phyloP scores from a whole-genome alignment of 2,329 filamentous ascomycete genomes.

The Paramyrothecium sp. region DNA sequence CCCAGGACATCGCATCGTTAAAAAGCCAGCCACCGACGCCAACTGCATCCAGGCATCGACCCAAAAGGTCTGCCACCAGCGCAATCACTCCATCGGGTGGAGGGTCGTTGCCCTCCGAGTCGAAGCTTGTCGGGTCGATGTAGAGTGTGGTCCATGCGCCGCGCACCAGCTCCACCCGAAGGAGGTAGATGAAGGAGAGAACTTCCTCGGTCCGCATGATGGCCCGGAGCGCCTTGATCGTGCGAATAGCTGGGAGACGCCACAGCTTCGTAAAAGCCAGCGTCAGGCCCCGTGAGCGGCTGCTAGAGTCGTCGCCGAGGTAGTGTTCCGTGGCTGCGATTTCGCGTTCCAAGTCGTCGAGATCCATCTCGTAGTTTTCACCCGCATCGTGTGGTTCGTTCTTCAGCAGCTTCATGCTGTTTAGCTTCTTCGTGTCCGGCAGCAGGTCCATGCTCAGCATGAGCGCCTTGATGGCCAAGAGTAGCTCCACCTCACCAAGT shows the following conservation, averaged over 20 bases:
- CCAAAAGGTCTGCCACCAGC: slow-evolving; percentile 69
- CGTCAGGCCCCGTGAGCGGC: slow-evolving; percentile 63
- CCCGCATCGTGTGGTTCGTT: slow-evolving; percentile 23
- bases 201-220: slow-evolving; percentile 67
- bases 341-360: slow-evolving; percentile 62
- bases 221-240: slow-evolving; percentile 62
- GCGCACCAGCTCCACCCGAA: slow-evolving; percentile 70
- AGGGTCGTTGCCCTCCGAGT: slow-evolving; percentile 35
- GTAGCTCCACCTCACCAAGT: slow-evolving; percentile 64
- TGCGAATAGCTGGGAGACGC: slow-evolving; percentile 57
- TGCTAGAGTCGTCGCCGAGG: slow-evolving; percentile 61
- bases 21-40: slow-evolving; percentile 73
- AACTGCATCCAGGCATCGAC: slow-evolving; percentile 72
- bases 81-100: slow-evolving; percentile 68
- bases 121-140: slow-evolving; percentile 54
- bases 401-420: slow-evolving; percentile 27
- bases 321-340: slow-evolving; percentile 68
- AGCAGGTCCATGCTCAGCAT: slow-evolving; percentile 68
- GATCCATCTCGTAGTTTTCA: slow-evolving; percentile 47
- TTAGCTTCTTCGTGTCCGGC: slow-evolving; percentile 35
- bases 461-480: slow-evolving; percentile 63
- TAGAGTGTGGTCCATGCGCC: slow-evolving; percentile 77
- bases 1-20: slow-evolving; percentile 53
- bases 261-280: slow-evolving; percentile 69
- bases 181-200: slow-evolving; percentile 67